These are phyloP conservation scores for Linum usitatissimum DNA, from an alignment of 345 rosid species.

Conservation along the genomic window DNA sequence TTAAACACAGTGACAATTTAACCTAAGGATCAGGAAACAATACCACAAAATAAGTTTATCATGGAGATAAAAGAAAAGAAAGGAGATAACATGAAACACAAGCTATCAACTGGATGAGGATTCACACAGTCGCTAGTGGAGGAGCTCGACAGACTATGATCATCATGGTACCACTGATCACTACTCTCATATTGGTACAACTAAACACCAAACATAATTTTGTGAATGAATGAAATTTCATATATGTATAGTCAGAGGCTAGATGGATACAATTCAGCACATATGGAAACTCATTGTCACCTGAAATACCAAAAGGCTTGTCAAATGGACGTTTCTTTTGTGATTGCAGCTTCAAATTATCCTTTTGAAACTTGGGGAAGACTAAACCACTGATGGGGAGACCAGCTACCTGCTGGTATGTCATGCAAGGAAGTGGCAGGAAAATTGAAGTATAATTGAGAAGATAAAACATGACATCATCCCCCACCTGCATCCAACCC, in stretches of 20 bases:
- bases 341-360: constrained; percentile 1
- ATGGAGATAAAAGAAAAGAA: too few species aligned
- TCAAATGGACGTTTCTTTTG: constrained; percentile 10
- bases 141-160: too few species aligned
- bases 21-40: too few species aligned
- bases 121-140: too few species aligned
- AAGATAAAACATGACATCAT: constrained; percentile 50
- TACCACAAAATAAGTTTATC: too few species aligned
- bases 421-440: constrained; percentile 37
- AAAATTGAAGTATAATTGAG: constrained; percentile 49
- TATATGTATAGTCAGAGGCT: neutral
- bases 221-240: neutral
- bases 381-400: constrained; percentile 24
- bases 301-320: constrained; percentile 15
- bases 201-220: too few species aligned
- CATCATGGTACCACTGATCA: too few species aligned
- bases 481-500: constrained; percentile 47
- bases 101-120: too few species aligned
- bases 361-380: constrained; percentile 16
- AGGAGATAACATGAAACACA: too few species aligned
- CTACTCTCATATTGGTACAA: too few species aligned
- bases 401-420: constrained; percentile 66
- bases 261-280: neutral
- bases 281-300: neutral
- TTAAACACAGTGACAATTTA: neutral